Percentiles rank a stretch among this genome's conserved stretches.
Evolutionary conservation across 176 grass and related monocot genomes (phyloP).

Genomic region (Microstegium vimineum): DNA sequence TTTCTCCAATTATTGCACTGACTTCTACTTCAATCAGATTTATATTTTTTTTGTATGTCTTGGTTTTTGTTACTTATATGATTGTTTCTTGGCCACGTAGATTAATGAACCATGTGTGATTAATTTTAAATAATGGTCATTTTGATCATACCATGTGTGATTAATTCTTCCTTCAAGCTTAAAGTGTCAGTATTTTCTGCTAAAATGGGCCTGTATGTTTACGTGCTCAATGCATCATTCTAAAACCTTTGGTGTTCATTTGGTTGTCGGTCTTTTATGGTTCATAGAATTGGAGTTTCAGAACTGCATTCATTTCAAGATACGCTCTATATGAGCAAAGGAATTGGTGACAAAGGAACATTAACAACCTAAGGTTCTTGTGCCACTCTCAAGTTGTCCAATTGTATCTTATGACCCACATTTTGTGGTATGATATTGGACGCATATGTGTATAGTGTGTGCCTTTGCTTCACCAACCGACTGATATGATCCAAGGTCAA

Average conservation of each 20-base stretch:
- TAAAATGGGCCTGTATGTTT: neutral
- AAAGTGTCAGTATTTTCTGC: too few species aligned
- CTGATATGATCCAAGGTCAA: conserved; percentile 9
- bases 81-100: neutral
- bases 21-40: neutral
- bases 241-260: neutral
- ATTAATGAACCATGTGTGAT: neutral
- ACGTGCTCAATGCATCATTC: neutral
- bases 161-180: neutral
- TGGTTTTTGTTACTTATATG: neutral
- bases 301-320: neutral
- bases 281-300: neutral
- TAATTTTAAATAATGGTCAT: neutral
- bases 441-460: neutral
- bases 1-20: neutral
- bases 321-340: neutral
- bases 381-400: neutral
- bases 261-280: neutral
- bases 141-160: neutral
- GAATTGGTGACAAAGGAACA: neutral
- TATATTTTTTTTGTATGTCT: neutral
- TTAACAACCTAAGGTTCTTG: conserved; percentile 8
- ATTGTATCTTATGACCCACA: neutral
- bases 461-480: neutral
- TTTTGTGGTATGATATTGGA: neutral